Base-by-base conservation (phyloP, 202 grass and related monocot species). In the Cymbopogon flexuosus region DNA sequence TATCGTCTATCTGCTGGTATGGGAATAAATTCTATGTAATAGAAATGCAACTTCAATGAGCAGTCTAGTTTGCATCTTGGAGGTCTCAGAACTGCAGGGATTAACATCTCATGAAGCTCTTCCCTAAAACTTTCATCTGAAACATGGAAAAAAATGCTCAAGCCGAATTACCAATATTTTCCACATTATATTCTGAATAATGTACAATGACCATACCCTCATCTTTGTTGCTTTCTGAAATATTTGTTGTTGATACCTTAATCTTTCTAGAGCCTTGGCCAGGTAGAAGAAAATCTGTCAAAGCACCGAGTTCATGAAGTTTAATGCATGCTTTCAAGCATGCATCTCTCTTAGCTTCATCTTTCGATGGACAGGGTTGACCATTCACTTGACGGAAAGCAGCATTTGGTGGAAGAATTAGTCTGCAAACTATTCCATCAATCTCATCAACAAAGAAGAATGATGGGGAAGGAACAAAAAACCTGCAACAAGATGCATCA, bases 251-350 rank as follows among this genome's bases (percentile, higher is more conserved):
- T 70, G 86, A 73, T 81, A 41, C 84, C 22, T 47, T 90, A 73
- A 75, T 90, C 81, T 90, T 89, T 77, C 37, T 80, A 75, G 81
- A 79, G 88, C 58, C 79, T 81, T 82, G 30, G 85, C 78, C 87
- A 24, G 94, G 94, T 60, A 97, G 82, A 80, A 97, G 94, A 91
- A 90, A 97, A 88, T 97, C 88, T 62, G 91, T 92, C 82, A 97
- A 90, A 87, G 86, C 91, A 90, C 91, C 88, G 41, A 81, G 13
- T 72, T 90, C 72, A 77, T 94, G 91, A 90, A 97, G 90, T 61
- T 88, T 84, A 67, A 86, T 73, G 81, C 86, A 97, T 81, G 89
- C 94, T 81, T 85, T 89, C 82, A 97, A 85, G 74, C 94, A 97
- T 61, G 81, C 89, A 88, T 94, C 66, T 72, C 94, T 90, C 82